Percentiles rank a stretch among this genome's conserved stretches.
phyloP scores from a whole-genome alignment of 306 rosid species.

The Quercus mongolica region DNA sequence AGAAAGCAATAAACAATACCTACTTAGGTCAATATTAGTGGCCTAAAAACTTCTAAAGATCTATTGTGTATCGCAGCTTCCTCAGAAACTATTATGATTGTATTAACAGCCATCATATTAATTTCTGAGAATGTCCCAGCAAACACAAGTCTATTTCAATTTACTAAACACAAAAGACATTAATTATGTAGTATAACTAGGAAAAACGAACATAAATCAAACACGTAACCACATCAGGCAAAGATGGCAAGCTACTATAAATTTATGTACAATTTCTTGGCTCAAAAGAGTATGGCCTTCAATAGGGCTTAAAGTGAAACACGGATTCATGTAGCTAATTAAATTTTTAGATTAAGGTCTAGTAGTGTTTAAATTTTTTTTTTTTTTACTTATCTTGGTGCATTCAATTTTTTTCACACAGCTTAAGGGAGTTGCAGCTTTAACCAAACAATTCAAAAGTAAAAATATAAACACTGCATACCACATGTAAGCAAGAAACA shows the following conservation, averaged over 20 bases:
- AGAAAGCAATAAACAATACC: not conserved
- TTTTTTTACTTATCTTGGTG: not conserved
- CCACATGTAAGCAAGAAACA: not conserved
- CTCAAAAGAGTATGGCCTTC: not conserved
- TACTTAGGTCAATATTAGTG: not conserved
- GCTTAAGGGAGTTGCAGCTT: not conserved
- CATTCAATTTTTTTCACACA: not conserved
- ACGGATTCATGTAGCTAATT: not conserved
- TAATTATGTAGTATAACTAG: not conserved
- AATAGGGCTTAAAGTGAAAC: not conserved
- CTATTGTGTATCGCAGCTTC: too few species aligned
- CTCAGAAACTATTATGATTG: not conserved
- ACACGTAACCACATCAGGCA: not conserved
- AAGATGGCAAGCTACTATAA: not conserved
- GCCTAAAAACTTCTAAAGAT: not conserved
- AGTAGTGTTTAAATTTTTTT: too few species aligned
- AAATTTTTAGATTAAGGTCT: not conserved
- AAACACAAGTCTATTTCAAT: too few species aligned
- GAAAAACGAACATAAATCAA: not conserved
- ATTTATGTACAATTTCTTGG: not conserved
- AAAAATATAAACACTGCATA: not conserved
- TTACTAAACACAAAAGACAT: not conserved
- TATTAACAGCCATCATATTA: not conserved
- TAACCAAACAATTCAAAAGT: not conserved
- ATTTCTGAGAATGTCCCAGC: too few species aligned